Base-by-base conservation (phyloP, 1,284 basidiomycete species). In the Ustilago cynodontis region DNA sequence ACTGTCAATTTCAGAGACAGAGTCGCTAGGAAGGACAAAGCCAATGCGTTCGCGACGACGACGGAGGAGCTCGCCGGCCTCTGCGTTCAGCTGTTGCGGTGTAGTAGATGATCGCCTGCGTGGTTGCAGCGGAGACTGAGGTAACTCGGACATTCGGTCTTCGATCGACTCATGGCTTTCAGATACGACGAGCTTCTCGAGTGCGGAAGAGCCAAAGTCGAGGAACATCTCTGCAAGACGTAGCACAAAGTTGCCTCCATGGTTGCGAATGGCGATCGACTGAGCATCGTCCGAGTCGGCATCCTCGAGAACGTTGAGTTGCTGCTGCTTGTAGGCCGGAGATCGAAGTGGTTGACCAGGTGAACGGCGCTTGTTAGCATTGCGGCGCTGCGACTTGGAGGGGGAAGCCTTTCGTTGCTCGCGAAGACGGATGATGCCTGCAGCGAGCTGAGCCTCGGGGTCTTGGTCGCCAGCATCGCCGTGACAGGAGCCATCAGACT, bases 401-500 rank as follows among this genome's bases (percentile, higher is more conserved):
- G 47, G 56, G 13, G 58, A 58, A 18, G 20, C 14, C 18, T 51
- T 54, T 29, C 67, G 72, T 39, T 66, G 64, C 35, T 77, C 63
- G 33, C 71, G 62, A 52, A 71, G 66, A 10, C 69, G 65, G 56
- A 70, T 65, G 63, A 79, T 77, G 28, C 72, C 79, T 2, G 71
- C 70, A 13, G 78, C 81, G 9, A 82, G 78, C 65, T 82, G 81
- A 37, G 67, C 68, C 28, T 82, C 79, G 22, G 79, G 79, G 41
- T 82, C 79, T 14, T 76, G 65, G 53, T 82, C 81, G 13, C 81
- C 81, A 0, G 69, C 68, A 47, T 82, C 80, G 16, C 80, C 80
- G 53, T 82, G 80, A 54, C 74, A 81, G 22, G 79, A 81, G 57
- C 81, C 81, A 45, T 82, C 79, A 11, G 76, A 78, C 59, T 77